A percentile compares a stretch with the other conserved stretches of the same genome.
Evolutionary conservation across 441 rosid genomes (phyloP).

Genomic region (Hypseocharis bilobata): DNA sequence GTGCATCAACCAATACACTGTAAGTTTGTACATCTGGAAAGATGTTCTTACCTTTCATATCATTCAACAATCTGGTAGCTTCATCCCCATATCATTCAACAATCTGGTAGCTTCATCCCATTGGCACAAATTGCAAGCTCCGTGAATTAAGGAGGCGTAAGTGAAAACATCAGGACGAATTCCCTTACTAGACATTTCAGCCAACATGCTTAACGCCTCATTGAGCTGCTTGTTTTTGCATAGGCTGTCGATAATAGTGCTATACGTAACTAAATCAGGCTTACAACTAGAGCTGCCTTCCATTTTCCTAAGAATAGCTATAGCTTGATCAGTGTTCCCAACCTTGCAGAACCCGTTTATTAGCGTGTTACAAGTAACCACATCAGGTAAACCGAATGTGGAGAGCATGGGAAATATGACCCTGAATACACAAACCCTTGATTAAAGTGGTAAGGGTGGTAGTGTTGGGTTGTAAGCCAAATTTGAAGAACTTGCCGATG

Average conservation of each 20-base stretch:
- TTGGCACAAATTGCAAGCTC: conserved; percentile 20
- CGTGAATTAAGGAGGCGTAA: conserved; percentile 26
- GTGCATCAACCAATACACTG: conserved; percentile 21
- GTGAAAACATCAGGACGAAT: conserved; percentile 21
- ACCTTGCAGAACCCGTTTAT: conserved; percentile 19
- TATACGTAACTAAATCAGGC: conserved; percentile 13
- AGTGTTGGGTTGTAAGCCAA: not conserved
- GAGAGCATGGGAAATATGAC: conserved; percentile 18
- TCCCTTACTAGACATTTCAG: conserved; percentile 17
- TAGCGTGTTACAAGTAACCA: conserved; percentile 16
- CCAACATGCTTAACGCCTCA: conserved; percentile 22
- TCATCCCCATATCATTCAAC: not conserved
- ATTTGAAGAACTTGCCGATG: not conserved
- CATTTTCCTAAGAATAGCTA: conserved; percentile 27
- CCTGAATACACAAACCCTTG: conserved; percentile 20
- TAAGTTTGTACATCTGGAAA: not conserved
- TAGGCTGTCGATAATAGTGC: conserved; percentile 25
- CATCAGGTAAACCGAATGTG: conserved; percentile 19
- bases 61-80: not conserved
- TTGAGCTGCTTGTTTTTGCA: conserved; percentile 16
- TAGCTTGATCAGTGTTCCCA: conserved; percentile 11
- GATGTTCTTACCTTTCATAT: not conserved
- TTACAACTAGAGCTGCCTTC: not conserved
- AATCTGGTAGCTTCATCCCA: conserved; percentile 12
- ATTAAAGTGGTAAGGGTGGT: conserved; percentile 14